Conservation (phyloP, 192 early-diverging fungal species). For the Mortierella claussenii region DNA sequence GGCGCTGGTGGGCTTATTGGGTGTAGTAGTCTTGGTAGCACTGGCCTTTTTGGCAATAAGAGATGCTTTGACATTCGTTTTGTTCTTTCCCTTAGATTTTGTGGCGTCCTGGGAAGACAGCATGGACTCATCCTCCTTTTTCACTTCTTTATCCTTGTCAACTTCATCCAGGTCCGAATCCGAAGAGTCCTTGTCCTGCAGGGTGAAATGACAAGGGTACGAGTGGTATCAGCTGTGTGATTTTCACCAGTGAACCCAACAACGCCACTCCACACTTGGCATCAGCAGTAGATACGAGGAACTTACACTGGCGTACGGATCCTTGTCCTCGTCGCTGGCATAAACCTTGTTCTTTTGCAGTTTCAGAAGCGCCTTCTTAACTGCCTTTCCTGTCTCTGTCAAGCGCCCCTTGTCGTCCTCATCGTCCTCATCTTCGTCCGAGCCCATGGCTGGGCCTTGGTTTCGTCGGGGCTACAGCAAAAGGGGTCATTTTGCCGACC, state of each 20-base stretch:
- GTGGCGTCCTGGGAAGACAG: constrained; percentile 13
- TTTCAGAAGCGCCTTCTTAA: constrained; percentile 74
- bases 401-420: constrained; percentile 51
- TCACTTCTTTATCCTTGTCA: constrained; percentile 41
- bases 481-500: neutral
- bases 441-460: constrained; percentile 45
- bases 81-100: constrained; percentile 44
- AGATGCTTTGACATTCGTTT: constrained; percentile 56
- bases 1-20: constrained; percentile 29
- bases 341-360: constrained; percentile 71
- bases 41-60: constrained; percentile 57
- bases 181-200: constrained; percentile 35
- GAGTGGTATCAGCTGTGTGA: neutral
- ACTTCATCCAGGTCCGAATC: constrained; percentile 46
- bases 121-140: constrained; percentile 25
- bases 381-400: constrained; percentile 56
- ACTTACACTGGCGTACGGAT: constrained; percentile 66
- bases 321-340: constrained; percentile 68
- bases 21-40: constrained; percentile 19
- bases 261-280: no score
- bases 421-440: constrained; percentile 57
- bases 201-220: neutral
- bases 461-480: constrained; percentile 42
- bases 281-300: no score
- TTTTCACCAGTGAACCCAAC: no score